These are phyloP conservation scores for Tetracentron sinense DNA, from an alignment of 164 flowering plant species.

Conservation along the genomic window DNA sequence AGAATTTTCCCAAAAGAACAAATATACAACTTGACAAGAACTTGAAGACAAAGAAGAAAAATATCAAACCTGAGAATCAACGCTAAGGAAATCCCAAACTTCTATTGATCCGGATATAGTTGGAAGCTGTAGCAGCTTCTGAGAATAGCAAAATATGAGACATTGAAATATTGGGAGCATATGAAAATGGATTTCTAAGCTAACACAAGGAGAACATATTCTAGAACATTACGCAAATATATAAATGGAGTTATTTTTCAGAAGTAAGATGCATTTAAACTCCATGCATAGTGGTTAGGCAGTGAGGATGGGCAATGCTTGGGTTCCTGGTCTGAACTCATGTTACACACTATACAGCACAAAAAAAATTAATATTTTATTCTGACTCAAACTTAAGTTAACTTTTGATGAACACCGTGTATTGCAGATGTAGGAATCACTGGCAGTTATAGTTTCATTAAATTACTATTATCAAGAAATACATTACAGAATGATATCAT, in stretches of 20 bases:
- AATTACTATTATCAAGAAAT: too few species aligned
- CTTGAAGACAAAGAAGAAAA: too few species aligned
- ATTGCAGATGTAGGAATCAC: too few species aligned
- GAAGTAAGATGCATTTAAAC: background rate
- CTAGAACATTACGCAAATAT: background rate
- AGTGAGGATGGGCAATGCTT: background rate
- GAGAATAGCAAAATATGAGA: constrained; percentile 22
- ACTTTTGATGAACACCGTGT: background rate
- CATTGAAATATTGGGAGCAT: constrained; percentile 4
- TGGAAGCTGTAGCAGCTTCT: constrained; percentile 90
- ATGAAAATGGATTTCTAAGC: background rate
- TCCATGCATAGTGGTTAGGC: background rate
- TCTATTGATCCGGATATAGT: constrained; percentile 84
- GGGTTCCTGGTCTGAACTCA: background rate
- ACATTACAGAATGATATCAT: too few species aligned
- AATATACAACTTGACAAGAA: background rate
- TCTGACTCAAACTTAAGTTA: background rate
- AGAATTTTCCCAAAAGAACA: constrained; percentile 5
- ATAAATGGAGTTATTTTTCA: background rate
- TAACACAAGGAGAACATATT: background rate
- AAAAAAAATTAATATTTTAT: background rate
- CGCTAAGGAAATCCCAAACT: constrained; percentile 99
- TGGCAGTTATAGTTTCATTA: too few species aligned
- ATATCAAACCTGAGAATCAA: constrained; percentile 98
- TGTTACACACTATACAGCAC: background rate